Conservation (phyloP, 2,329 filamentous ascomycete species). For the Ascochyta rabiei region DNA sequence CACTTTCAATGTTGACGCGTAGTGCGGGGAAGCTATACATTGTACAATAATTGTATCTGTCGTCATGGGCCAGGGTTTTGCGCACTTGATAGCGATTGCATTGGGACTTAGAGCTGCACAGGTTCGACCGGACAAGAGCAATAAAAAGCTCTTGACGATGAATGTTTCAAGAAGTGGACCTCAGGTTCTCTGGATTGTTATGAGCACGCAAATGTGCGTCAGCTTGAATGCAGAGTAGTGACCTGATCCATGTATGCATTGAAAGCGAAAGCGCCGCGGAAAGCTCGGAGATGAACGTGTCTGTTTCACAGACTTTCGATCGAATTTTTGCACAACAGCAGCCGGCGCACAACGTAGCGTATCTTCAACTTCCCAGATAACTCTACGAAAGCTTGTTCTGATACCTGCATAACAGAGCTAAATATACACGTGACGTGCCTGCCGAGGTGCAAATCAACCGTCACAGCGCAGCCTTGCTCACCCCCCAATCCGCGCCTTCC, state of each 20-base stretch:
- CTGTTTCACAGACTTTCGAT: constrained; percentile 1
- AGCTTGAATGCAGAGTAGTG: background rate
- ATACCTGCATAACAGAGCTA: background rate
- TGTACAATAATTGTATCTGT: constrained; percentile 18
- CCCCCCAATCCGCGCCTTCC: constrained; percentile 7
- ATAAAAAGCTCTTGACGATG: constrained; percentile 12
- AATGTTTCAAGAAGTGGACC: background rate
- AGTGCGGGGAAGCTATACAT: constrained; percentile 3
- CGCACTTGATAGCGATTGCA: constrained; percentile 19
- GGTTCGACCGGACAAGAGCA: constrained; percentile 10
- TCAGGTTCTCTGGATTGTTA: background rate
- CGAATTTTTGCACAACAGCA: background rate
- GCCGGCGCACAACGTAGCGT: background rate
- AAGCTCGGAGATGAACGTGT: constrained; percentile 7
- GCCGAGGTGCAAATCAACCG: constrained; percentile 5
- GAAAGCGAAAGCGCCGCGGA: background rate
- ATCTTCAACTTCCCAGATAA: background rate
- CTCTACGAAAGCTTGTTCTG: background rate
- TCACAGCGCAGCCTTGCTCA: background rate
- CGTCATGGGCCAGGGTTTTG: constrained; percentile 16
- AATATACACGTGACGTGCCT: constrained; percentile 11
- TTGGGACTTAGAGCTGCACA: constrained; percentile 14
- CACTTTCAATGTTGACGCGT: constrained; percentile 24
- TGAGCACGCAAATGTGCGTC: background rate
- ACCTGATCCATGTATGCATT: constrained; percentile 2